Evolutionary conservation across 257 asterid species (phyloP), one percentile per base, ranked within the genome.

Genomic region (Primulina huaijiensis): DNA sequence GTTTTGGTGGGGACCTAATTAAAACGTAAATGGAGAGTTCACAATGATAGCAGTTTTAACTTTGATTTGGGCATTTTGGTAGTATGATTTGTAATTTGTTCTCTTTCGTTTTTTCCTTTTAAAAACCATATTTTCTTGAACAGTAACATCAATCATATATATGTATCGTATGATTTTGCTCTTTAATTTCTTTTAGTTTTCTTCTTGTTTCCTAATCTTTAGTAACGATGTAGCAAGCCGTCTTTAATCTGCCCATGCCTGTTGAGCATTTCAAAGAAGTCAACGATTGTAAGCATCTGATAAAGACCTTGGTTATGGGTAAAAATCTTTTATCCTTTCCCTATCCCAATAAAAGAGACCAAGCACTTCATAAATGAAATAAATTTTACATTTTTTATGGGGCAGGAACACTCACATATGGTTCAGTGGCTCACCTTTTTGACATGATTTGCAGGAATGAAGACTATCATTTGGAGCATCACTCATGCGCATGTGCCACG

Each of bases 291-390:
- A 94, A 94, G 80, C 99, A 94, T 85, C 83, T 94, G 86, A 94
- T 94, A 82, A 94, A 83, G 85, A 94, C 99, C 73, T 78, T 94
- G 81, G 97, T 94, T 59, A 80, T 94, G 97, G 99, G 99, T 94
- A 94, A 83, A 71, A 63, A 52, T 63, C 62, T 74, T 43, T 62
- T 34, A 61, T 64, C 62, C 71, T 71, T 69, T 74, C 67, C 67
- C 70, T 67, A 70, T 62, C 69, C 72, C 57, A 25, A 57, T 69
- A 60, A 62, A n/a, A 72, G 2, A 21, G 8, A 53, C 11, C 3
- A 21, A 7, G 58, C 12, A 29, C 35, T 27, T 68, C 55, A 55
- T 60, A 19, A 53, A 29, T 46, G 53, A 64, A 31, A 37, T 65
- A 55, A 60, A 19, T 59, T 25, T 55, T 16, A 27, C 43, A 67